These are phyloP conservation scores for Colletotrichum australisinense DNA, from an alignment of 2,329 filamentous ascomycete genomes.

Conservation along the genomic window DNA sequence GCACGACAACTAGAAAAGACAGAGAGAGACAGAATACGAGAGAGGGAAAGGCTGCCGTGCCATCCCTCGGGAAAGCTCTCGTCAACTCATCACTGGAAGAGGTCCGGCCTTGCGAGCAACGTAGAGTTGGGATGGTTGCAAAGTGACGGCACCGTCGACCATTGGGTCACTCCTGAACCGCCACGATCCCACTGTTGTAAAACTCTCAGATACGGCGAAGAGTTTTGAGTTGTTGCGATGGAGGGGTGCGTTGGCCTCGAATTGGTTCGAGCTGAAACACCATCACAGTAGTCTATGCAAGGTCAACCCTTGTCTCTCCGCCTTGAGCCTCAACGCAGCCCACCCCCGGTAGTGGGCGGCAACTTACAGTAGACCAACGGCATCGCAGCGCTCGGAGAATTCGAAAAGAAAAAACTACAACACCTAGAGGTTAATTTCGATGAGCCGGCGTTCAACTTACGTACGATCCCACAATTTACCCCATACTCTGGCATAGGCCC, in stretches of 20 bases:
- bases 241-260: constrained; percentile 28
- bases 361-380: constrained; percentile 14
- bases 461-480: background rate
- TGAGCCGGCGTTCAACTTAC: background rate
- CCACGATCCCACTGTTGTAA: constrained; percentile 30
- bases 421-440: constrained; percentile 7
- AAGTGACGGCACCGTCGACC: constrained; percentile 16
- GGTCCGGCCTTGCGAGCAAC: constrained; percentile 25
- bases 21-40: too few species aligned
- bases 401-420: background rate
- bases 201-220: constrained; percentile 25
- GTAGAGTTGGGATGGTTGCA: constrained; percentile 16
- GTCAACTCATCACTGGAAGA: constrained; percentile 17
- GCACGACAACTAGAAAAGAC: background rate
- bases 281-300: constrained; percentile 23
- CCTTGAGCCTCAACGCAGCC: constrained; percentile 29
- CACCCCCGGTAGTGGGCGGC: constrained; percentile 9
- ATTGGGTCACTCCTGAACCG: constrained; percentile 21
- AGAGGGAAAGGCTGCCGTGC: background rate
- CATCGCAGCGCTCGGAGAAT: constrained; percentile 22
- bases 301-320: constrained; percentile 27
- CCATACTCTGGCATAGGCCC: background rate
- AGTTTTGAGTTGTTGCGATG: constrained; percentile 35
- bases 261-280: constrained; percentile 34
- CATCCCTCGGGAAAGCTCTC: background rate